Percentiles rank a stretch among this genome's conserved stretches.
These are phyloP conservation scores for Endogone sp. DNA, from an alignment of 192 early-diverging fungal genomes.

Conservation along the genomic window DNA sequence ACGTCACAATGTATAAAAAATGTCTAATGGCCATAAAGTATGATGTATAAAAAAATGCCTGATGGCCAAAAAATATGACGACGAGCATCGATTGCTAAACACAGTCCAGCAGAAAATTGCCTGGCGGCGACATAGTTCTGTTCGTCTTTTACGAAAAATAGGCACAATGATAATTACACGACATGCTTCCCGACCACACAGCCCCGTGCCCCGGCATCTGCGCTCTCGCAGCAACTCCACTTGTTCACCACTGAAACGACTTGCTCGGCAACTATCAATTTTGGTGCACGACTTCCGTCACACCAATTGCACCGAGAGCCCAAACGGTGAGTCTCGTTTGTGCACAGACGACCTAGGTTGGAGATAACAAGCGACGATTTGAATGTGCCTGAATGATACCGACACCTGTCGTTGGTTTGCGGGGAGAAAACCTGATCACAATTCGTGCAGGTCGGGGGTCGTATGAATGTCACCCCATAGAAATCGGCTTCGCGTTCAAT, in stretches of 20 bases:
- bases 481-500: background rate
- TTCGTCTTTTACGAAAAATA: background rate
- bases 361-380: background rate
- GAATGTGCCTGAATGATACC: background rate
- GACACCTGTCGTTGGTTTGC: background rate
- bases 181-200: background rate
- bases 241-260: background rate
- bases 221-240: background rate
- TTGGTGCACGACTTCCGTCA: no score
- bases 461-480: background rate
- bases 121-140: background rate
- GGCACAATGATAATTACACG: background rate
- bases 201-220: background rate
- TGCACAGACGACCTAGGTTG: background rate
- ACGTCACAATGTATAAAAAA: no score
- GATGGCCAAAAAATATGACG: no score
- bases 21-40: no score
- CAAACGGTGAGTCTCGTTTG: background rate
- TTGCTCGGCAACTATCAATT: background rate
- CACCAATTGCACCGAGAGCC: no score
- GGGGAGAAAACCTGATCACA: background rate
- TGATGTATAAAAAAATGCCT: no score
- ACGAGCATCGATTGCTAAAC: no score
- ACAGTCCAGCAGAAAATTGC: no score
- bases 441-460: background rate